Conservation (phyloP, 768 basidiomycete genomes). For the Porpolomopsis calyptriformis region DNA sequence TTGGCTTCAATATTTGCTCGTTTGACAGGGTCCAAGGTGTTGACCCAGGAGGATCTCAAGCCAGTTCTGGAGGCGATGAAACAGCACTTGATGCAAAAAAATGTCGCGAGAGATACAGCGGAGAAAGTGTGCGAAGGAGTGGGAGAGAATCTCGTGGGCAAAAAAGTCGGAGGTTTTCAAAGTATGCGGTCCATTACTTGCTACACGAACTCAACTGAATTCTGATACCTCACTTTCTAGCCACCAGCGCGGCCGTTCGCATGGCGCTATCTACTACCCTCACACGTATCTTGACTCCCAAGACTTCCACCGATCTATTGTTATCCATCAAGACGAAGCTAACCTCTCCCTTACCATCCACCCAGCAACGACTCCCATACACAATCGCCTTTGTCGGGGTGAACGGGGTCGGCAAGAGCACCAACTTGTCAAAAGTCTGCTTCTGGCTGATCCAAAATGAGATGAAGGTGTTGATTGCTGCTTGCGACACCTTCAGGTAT, state of each 20-base stretch:
- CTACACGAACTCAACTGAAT: slow-evolving; percentile 6
- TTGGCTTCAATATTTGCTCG: slow-evolving; percentile 76
- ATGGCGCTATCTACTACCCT: slow-evolving; percentile 74
- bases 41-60: slow-evolving; percentile 73
- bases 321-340: slow-evolving; percentile 87
- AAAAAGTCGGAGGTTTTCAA: slow-evolving; percentile 83
- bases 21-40: slow-evolving; percentile 72
- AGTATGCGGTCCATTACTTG: slow-evolving; percentile 42
- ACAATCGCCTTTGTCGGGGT: slow-evolving; percentile 95
- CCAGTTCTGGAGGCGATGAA: slow-evolving; percentile 93
- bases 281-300: slow-evolving; percentile 91
- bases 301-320: slow-evolving; percentile 92
- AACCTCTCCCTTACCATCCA: slow-evolving; percentile 59
- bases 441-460: slow-evolving; percentile 99
- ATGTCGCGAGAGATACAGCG: slow-evolving; percentile 91
- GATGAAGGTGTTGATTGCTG: slow-evolving; percentile 87
- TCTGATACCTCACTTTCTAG: slow-evolving; percentile 36
- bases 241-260: slow-evolving; percentile 76
- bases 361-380: slow-evolving; percentile 76
- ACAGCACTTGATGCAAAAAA: slow-evolving; percentile 97
- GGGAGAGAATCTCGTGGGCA: slow-evolving; percentile 81
- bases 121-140: slow-evolving; percentile 93
- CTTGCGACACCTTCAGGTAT: slow-evolving; percentile 93
- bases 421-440: slow-evolving; percentile 94
- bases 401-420: slow-evolving; percentile 98